Conservation (phyloP, 495 filamentous ascomycete genomes). For the Xeromyces bisporus region DNA sequence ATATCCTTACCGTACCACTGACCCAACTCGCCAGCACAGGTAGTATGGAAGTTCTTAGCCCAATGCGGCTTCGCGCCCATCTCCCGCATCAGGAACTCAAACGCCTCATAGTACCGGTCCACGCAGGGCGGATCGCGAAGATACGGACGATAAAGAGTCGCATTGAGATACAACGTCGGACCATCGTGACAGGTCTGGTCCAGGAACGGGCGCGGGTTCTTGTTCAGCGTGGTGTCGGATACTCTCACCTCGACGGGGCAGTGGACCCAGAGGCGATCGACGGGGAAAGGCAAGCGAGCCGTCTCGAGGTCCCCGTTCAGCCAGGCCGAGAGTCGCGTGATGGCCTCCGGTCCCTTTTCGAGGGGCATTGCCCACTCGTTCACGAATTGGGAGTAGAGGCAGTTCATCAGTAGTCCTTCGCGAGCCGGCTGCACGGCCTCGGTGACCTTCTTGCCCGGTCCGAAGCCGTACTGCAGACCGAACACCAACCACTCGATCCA, state of each 20-base stretch:
- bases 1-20: conserved; percentile 39
- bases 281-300: conserved; percentile 58
- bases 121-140: conserved; percentile 59
- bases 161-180: conserved; percentile 86
- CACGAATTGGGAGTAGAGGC: conserved; percentile 88
- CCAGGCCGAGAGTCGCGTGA: conserved; percentile 71
- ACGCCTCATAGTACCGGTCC: conserved; percentile 75
- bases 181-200: conserved; percentile 51
- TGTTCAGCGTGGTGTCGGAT: conserved; percentile 46
- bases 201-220: conserved; percentile 51
- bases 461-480: conserved; percentile 87
- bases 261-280: conserved; percentile 71
- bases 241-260: conserved; percentile 88
- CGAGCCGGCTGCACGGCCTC: conserved; percentile 65
- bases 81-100: conserved; percentile 91
- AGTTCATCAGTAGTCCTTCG: conserved; percentile 80
- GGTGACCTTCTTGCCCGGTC: conserved; percentile 40
- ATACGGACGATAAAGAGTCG: conserved; percentile 88
- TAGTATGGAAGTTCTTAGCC: conserved; percentile 77
- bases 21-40: conserved; percentile 29
- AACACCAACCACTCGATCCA: conserved; percentile 89
- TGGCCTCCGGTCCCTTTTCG: conserved; percentile 74
- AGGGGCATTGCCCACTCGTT: conserved; percentile 96
- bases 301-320: conserved; percentile 44
- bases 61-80: conserved; percentile 84